Conservation (phyloP, 1,139 yeast species). For the Nematodospora anomalae region DNA sequence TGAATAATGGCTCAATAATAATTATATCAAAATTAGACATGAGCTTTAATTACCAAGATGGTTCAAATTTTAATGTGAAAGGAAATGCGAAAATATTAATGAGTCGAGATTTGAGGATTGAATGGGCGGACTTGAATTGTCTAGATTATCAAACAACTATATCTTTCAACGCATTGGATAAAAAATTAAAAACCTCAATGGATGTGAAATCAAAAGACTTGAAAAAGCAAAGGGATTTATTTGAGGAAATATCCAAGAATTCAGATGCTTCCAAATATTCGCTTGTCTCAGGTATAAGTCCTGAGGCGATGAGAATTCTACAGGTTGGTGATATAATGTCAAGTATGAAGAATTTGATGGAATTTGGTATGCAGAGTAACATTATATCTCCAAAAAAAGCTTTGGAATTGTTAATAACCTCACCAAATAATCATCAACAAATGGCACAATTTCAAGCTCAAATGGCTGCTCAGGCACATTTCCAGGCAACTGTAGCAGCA, state of each 20-base stretch:
- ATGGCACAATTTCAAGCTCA: conserved; percentile 16
- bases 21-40: conserved; percentile 58
- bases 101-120: conserved; percentile 62
- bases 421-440: conserved; percentile 25
- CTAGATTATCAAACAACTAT: conserved; percentile 30
- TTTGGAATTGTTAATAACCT: conserved; percentile 48
- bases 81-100: conserved; percentile 63
- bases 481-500: neutral
- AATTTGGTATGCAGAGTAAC: conserved; percentile 47
- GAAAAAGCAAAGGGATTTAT: conserved; percentile 25
- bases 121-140: conserved; percentile 66
- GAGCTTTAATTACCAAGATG: conserved; percentile 62
- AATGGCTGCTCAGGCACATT: conserved; percentile 8
- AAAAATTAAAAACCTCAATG: conserved; percentile 20
- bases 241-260: conserved; percentile 23
- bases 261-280: conserved; percentile 27
- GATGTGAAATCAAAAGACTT: conserved; percentile 11
- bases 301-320: conserved; percentile 62
- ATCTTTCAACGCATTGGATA: conserved; percentile 27
- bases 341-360: conserved; percentile 63
- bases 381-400: conserved; percentile 59
- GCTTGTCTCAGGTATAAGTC: conserved; percentile 58
- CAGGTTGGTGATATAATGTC: conserved; percentile 80
- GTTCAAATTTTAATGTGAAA: conserved; percentile 60
- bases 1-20: conserved; percentile 65